Percentiles rank a stretch among this genome's conserved stretches.
Evolutionary conservation across 495 filamentous ascomycete species (phyloP).

Genomic region (Xylaria bambusicola): DNA sequence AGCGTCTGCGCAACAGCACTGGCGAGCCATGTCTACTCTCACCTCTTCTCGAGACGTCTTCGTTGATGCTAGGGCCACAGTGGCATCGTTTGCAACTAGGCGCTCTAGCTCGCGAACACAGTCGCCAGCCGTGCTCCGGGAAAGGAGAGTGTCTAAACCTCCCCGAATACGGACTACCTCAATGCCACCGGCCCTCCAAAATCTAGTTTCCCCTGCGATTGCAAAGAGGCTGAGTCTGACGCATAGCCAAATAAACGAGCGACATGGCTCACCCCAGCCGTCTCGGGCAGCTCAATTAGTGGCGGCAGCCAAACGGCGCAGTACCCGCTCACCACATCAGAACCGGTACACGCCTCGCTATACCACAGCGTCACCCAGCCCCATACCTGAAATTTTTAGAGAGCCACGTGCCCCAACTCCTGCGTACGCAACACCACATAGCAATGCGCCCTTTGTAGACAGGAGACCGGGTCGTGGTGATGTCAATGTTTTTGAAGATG

Average conservation of each 20-base stretch:
- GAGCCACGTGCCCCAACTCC: constrained; percentile 46
- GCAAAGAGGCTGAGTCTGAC: constrained; percentile 43
- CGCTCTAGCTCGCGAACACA: constrained; percentile 40
- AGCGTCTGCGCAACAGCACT: constrained; percentile 36
- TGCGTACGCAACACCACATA: constrained; percentile 57
- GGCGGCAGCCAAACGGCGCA: constrained; percentile 36
- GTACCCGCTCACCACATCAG: constrained; percentile 45
- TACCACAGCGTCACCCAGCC: constrained; percentile 41
- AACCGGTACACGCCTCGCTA: constrained; percentile 46
- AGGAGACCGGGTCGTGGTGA: constrained; percentile 16
- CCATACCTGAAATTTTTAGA: constrained; percentile 31
- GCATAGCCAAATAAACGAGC: constrained; percentile 34
- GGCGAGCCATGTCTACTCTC: constrained; percentile 33
- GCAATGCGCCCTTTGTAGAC: constrained; percentile 44
- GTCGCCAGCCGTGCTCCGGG: constrained; percentile 40
- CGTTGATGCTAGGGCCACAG: constrained; percentile 21
- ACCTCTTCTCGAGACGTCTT: constrained; percentile 40
- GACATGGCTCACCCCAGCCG: constrained; percentile 41
- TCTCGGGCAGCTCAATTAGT: constrained; percentile 22
- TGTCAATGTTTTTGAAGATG: constrained; percentile 19
- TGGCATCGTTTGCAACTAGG: constrained; percentile 27
- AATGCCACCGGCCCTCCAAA: constrained; percentile 39
- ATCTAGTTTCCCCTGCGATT: constrained; percentile 31
- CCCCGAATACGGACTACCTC: constrained; percentile 49
- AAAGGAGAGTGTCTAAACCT: constrained; percentile 45